Evolutionary conservation across 345 rosid species (phyloP), one percentile per base, ranked within the genome.

Genomic region (Luvunga scandens): DNA sequence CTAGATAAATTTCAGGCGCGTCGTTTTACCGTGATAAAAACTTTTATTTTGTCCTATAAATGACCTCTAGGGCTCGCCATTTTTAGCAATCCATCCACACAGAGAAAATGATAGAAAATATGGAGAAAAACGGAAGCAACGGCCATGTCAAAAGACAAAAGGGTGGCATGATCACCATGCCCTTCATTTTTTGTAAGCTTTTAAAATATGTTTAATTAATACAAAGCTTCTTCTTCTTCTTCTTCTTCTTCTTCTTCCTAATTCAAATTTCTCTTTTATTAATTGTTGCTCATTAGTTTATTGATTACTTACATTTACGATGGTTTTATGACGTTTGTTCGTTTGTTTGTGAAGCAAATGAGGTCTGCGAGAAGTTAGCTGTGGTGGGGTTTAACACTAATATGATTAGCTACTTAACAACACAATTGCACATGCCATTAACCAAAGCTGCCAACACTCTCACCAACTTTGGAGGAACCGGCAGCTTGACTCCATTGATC

Each of bases 391-490:
- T 96, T 81, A 28, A 64, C 59, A 71, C 95, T 34, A 96, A 96
- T 77, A 94, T 96, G 99, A 87, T 91, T 60, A 96, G 89, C 88
- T 96, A 96, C 90, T 76, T 94, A 66, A 96, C 97, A 24, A 82
- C 87, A 22, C 90, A 96, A 82, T 84, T 96, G 72, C 95, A 96
- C 66, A 87, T 94, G 90, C 98, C 99, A 0, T 77, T 92, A 79
- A 91, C 97, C 21, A 89, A 90, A 90, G 98, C 98, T 16, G 99
- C 98, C 50, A 96, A 94, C 79, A 91, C 97, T 36, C 89, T 91
- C 62, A 94, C 98, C 63, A 94, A 92, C 86, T 96, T 96, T 57
- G 90, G 94, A 2, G 97, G 99, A 57, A 91, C 95, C 28, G 79
- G 95, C 0, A 88, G 98, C 86, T 77, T 96, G 45, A 94, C 98